Conservation (phyloP, 805 yeast species). For the Lachancea dasiensis region DNA sequence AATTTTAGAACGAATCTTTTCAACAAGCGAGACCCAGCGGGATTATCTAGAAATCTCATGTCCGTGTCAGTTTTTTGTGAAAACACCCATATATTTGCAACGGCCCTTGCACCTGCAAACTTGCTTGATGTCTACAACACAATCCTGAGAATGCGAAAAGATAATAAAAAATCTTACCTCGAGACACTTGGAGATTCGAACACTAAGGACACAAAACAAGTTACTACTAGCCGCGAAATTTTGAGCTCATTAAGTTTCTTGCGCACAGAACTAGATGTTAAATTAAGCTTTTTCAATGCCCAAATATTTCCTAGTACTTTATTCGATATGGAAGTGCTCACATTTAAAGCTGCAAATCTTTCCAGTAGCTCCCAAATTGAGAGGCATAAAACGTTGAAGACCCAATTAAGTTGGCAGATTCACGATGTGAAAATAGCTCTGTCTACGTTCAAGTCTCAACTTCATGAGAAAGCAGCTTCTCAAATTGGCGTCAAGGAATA, state of each 20-base stretch:
- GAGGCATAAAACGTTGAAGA: conserved; percentile 36
- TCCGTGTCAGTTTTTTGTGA: conserved; percentile 46
- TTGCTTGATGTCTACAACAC: conserved; percentile 72
- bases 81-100: conserved; percentile 55
- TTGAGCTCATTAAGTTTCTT: conserved; percentile 34
- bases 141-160: conserved; percentile 63
- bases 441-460: conserved; percentile 48
- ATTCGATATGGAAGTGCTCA: conserved; percentile 69
- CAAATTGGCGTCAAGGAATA: conserved; percentile 48
- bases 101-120: conserved; percentile 83
- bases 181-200: conserved; percentile 66
- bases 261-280: conserved; percentile 62
- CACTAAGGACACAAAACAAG: conserved; percentile 21
- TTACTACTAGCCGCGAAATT: conserved; percentile 27
- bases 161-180: conserved; percentile 62
- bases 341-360: conserved; percentile 49
- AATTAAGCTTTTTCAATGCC: conserved; percentile 47
- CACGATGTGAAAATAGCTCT: conserved; percentile 62
- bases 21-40: conserved; percentile 54
- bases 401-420: conserved; percentile 54
- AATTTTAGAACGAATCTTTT: conserved; percentile 49
- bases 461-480: conserved; percentile 43
- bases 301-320: conserved; percentile 82
- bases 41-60: conserved; percentile 53
- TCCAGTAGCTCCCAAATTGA: conserved; percentile 44